phyloP scores from a whole-genome alignment of 2,329 filamentous ascomycete genomes.

The Diplodia sapinea region DNA sequence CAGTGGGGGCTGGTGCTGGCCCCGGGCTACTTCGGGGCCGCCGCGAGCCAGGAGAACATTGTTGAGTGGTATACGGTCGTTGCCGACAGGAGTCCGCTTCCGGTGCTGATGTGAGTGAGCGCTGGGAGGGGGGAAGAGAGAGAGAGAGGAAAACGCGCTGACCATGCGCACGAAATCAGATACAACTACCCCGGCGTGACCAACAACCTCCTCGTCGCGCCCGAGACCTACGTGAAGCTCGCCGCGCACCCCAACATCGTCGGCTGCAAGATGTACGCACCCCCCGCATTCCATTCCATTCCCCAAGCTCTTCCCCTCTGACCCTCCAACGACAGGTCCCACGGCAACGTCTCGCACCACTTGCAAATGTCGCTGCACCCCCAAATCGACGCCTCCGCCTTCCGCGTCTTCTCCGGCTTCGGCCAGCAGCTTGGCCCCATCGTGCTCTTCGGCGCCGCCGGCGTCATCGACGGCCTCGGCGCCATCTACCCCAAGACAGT shows the following conservation, averaged over 20 bases:
- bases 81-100: slow-evolving; percentile 62
- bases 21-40: slow-evolving; percentile 24
- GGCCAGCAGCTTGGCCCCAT: slow-evolving; percentile 66
- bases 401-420: slow-evolving; percentile 65
- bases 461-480: slow-evolving; percentile 67
- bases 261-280: slow-evolving; percentile 63
- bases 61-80: slow-evolving; percentile 60
- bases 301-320: neutral
- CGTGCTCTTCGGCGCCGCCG: slow-evolving; percentile 63
- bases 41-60: slow-evolving; percentile 22
- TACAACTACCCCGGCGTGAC: slow-evolving; percentile 69
- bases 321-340: slow-evolving; percentile 48
- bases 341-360: slow-evolving; percentile 65
- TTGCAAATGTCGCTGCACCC: slow-evolving; percentile 62
- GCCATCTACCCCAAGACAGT: slow-evolving; percentile 66
- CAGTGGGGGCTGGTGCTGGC: slow-evolving; percentile 64
- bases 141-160: neutral
- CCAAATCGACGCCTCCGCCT: slow-evolving; percentile 65
- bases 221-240: slow-evolving; percentile 60
- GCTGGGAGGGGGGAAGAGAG: too few relatives aligned
- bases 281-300: too few relatives aligned
- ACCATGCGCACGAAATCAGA: slow-evolving; percentile 38
- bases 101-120: slow-evolving; percentile 59
- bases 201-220: slow-evolving; percentile 63
- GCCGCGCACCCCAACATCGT: slow-evolving; percentile 66